phyloP scores from a whole-genome alignment of 768 basidiomycete species.

The Phylloporus arenicola region DNA sequence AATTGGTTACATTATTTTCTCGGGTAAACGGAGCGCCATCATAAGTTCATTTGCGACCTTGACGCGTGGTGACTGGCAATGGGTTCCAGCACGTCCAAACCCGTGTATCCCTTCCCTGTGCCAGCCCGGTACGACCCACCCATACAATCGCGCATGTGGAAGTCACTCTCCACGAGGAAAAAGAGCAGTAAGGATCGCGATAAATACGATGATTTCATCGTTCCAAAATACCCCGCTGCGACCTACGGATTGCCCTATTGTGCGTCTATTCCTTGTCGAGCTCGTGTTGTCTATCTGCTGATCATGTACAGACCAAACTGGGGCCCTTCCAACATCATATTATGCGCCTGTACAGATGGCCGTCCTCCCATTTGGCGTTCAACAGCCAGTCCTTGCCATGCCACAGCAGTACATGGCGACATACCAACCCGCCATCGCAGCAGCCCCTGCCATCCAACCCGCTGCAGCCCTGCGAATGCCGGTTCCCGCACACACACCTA shows the following conservation, averaged over 20 bases:
- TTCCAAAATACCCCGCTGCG: conserved; percentile 13
- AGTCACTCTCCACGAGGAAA: conserved; percentile 10
- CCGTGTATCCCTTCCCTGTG: conserved; percentile 15
- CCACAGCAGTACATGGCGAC: conserved; percentile 25
- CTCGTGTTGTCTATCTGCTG: conserved; percentile 1
- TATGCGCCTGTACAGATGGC: conserved; percentile 27
- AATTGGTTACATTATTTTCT: not conserved
- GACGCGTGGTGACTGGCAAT: conserved; percentile 5
- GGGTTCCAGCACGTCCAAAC: conserved; percentile 24
- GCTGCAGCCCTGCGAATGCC: conserved; percentile 3
- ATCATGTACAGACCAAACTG: conserved; percentile 21
- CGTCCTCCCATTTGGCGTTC: conserved; percentile 16
- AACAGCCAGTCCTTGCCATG: conserved; percentile 27
- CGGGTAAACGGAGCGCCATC: not conserved
- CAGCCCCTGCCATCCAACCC: not conserved
- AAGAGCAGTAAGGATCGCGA: conserved; percentile 16
- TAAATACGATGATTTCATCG: conserved; percentile 15
- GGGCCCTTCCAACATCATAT: conserved; percentile 24
- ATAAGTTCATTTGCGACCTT: not conserved
- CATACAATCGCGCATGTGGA: conserved; percentile 13
- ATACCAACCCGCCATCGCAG: conserved; percentile 14
- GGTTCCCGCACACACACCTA: not conserved
- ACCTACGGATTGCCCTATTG: conserved; percentile 21
- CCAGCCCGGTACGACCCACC: conserved; percentile 3
- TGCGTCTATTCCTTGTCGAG: conserved; percentile 8